phyloP scores from a whole-genome alignment of 2,329 filamentous ascomycete genomes.

The Aspergillaceae sp. region DNA sequence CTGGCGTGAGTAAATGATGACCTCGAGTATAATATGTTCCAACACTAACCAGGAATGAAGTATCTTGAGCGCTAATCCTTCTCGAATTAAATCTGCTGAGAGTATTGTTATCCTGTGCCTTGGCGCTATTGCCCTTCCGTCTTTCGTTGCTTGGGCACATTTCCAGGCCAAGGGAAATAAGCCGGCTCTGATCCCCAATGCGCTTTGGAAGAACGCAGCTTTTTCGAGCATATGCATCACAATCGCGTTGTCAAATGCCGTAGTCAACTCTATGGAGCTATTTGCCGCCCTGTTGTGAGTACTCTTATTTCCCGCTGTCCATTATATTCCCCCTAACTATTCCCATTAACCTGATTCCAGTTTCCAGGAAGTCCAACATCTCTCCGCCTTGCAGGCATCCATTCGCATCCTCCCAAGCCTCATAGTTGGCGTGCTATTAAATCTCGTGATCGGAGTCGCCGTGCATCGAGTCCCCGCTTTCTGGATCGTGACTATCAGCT shows the following conservation, averaged over 20 bases:
- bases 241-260: constrained; percentile 40
- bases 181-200: constrained; percentile 28
- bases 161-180: constrained; percentile 15
- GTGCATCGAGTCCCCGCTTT: constrained; percentile 36
- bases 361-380: constrained; percentile 44
- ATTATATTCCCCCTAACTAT: neutral
- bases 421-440: constrained; percentile 36
- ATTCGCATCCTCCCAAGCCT: constrained; percentile 41
- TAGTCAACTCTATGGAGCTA: constrained; percentile 41
- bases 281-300: constrained; percentile 44
- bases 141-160: constrained; percentile 17
- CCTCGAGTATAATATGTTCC: neutral
- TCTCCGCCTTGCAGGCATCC: constrained; percentile 40
- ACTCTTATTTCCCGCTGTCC: neutral
- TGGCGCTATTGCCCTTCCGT: constrained; percentile 16
- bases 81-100: constrained; percentile 34
- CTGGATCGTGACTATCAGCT: constrained; percentile 34
- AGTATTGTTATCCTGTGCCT: constrained; percentile 35
- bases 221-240: constrained; percentile 46
- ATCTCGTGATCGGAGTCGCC: constrained; percentile 40
- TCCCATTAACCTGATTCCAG: constrained; percentile 20
- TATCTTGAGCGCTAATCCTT: constrained; percentile 13
- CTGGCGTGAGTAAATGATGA: constrained; percentile 33
- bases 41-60: constrained; percentile 6
- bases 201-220: constrained; percentile 22